Evolutionary conservation across 768 basidiomycete genomes (phyloP), one percentile per base, ranked within the genome.

Genomic region (Lactarius vividus): DNA sequence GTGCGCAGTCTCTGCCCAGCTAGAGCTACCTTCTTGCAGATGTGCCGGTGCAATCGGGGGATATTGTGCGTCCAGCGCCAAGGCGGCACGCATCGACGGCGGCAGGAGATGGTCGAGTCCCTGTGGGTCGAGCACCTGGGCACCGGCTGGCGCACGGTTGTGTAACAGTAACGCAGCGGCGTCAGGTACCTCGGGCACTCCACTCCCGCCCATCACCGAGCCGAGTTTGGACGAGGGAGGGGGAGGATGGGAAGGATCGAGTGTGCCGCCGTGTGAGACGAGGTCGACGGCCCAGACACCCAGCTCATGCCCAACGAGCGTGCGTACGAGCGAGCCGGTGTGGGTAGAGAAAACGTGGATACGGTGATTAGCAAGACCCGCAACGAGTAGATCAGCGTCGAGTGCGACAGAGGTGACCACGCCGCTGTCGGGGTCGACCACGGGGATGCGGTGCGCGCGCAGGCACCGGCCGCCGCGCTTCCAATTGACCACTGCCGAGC

Each of bases 271-370:
- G 49, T 83, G 81, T 29, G 84, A 83, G 57, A 96, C 85, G 31
- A 98, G 82, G 61, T 88, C 85, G 16, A 97, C 85, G 16, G 91
- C 89, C 96, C 96, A 98, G 1, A 97, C 95, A n/a, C 96, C 96
- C 26, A 82, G 77, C 18, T 89, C 87, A 75, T 97, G 96, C 0
- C 96, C 96, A 10, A 85, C 80, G 2, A 98, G 84, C 0, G 91
- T 92, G 59, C 89, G 83, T 49, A 83, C 82, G 58, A 91, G 84
- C 2, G 88, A 83, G 0, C 96, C 96, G 0, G 89, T 90, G 46
- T 77, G 79, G 1, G 91, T 87, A 68, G 88, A 88, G 77, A 94
- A 98, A 11, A 98, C 81, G 71, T 94, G 90, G 55, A 98, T 89
- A 67, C 87, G 86, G 69, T 84, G 83, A 74, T 90, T 96, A 10